phyloP scores from a whole-genome alignment of 345 rosid species.

The Populus ilicifolia region DNA sequence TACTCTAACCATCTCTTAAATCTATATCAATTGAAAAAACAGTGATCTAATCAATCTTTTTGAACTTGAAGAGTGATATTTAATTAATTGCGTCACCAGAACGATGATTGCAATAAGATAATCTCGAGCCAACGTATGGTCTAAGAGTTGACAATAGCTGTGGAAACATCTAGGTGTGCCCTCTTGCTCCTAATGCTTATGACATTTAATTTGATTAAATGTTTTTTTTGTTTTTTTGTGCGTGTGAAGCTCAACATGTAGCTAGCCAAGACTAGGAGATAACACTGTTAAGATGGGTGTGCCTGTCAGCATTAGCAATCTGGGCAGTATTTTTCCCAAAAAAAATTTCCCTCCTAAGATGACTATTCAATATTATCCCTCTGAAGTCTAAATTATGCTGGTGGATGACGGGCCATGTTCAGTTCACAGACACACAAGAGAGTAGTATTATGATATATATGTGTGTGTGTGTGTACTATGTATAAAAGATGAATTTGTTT shows the following conservation, averaged over 20 bases:
- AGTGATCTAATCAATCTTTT: no score
- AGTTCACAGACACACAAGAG: background rate
- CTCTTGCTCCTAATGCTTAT: background rate
- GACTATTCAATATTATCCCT: background rate
- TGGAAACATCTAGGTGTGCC: background rate
- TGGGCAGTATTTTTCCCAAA: background rate
- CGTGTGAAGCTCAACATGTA: background rate
- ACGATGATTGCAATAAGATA: background rate
- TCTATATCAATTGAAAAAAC: no score
- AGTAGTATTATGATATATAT: background rate
- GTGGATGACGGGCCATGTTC: background rate
- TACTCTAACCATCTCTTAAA: background rate
- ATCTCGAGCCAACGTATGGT: conserved; percentile 12
- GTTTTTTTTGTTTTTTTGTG: no score
- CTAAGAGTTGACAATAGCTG: conserved; percentile 12
- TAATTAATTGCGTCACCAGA: conserved; percentile 1
- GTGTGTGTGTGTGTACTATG: no score
- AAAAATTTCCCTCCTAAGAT: background rate
- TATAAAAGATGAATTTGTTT: background rate
- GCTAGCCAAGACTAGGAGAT: background rate
- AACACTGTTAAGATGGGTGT: background rate
- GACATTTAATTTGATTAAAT: background rate
- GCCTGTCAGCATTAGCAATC: background rate
- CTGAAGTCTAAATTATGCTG: background rate
- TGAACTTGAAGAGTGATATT: background rate